These are phyloP conservation scores for Beta macrorhiza DNA, from an alignment of 179 eudicot species.

Conservation along the genomic window DNA sequence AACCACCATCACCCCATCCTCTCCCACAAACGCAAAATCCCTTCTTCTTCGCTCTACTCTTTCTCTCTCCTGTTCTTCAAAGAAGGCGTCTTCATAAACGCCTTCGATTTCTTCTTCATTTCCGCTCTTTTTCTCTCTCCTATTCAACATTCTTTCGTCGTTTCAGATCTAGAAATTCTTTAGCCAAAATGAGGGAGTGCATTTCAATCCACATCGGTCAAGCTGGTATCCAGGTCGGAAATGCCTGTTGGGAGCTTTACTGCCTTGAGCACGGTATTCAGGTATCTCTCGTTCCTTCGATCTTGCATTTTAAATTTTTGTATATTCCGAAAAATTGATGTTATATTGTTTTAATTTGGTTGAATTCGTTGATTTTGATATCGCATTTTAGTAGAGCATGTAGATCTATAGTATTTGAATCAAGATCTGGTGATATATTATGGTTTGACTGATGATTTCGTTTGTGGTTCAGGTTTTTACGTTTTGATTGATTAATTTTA, in stretches of 20 bases:
- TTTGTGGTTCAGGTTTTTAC: background rate
- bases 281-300: constrained; percentile 25
- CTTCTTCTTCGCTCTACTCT: background rate
- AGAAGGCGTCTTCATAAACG: constrained; percentile 70
- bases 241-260: constrained; percentile 61
- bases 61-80: constrained; percentile 16
- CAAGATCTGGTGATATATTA: background rate
- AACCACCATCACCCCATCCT: background rate
- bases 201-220: constrained; percentile 58
- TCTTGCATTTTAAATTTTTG: background rate
- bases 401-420: background rate
- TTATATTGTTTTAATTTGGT: background rate
- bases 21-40: background rate
- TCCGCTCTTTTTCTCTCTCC: background rate
- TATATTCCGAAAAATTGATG: background rate
- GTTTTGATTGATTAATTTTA: background rate
- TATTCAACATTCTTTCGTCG: background rate
- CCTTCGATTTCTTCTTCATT: constrained; percentile 25
- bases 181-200: constrained; percentile 55
- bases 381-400: background rate
- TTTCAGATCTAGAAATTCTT: constrained; percentile 11
- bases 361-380: background rate
- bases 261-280: constrained; percentile 56
- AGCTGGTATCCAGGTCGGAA: constrained; percentile 60
- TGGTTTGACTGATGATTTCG: background rate